These are phyloP conservation scores for Herpetospermum pedunculosum DNA, from an alignment of 306 rosid species.

Conservation along the genomic window DNA sequence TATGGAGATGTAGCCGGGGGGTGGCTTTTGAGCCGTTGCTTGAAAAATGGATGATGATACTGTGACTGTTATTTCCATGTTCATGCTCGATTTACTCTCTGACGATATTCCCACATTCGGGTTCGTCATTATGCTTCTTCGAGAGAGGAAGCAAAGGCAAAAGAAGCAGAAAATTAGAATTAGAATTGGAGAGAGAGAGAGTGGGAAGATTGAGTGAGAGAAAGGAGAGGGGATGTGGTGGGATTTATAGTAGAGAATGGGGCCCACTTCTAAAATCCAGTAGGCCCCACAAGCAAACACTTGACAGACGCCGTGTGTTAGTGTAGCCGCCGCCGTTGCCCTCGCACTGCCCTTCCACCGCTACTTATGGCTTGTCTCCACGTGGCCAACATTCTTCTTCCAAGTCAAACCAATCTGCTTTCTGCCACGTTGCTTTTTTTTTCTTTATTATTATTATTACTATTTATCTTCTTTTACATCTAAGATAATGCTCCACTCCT, in stretches of 20 bases:
- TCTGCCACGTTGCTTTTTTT: constrained; percentile 15
- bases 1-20: constrained; percentile 47
- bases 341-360: background rate
- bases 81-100: constrained; percentile 26
- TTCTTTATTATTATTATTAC: too few relatives aligned
- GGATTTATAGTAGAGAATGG: constrained; percentile 37
- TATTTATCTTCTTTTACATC: background rate
- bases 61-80: constrained; percentile 22
- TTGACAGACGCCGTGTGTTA: background rate
- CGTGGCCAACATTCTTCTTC: constrained; percentile 22
- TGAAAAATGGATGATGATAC: constrained; percentile 24
- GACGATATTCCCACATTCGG: constrained; percentile 49
- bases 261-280: background rate
- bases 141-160: too few relatives aligned
- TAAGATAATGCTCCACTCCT: background rate
- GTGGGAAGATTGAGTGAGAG: too few relatives aligned
- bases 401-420: background rate
- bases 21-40: constrained; percentile 42
- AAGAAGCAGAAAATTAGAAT: too few relatives aligned
- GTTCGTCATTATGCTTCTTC: too few relatives aligned
- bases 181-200: too few relatives aligned
- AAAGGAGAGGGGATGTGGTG: background rate
- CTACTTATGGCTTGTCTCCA: constrained; percentile 9
- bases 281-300: constrained; percentile 20
- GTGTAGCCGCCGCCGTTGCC: background rate